Base-by-base conservation (phyloP, 2,329 filamentous ascomycete species). In the Hymenoscyphus albidus region DNA sequence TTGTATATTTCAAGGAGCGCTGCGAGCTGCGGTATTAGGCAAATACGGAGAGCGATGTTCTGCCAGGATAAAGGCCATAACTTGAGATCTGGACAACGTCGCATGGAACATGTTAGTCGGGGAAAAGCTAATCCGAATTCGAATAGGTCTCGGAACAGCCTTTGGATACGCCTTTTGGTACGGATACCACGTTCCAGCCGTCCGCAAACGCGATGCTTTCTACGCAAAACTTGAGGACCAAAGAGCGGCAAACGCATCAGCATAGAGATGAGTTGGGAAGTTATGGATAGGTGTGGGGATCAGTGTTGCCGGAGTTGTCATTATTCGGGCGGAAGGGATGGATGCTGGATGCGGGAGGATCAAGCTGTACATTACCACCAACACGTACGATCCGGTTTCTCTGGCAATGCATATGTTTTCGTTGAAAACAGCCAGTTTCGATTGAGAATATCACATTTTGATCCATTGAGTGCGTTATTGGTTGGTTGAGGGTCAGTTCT, bases 121-220 rank as follows among this genome's bases (percentile, higher is more conserved):
- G 22, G 2, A 32, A 14, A 61, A 35, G 42, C 42, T 61, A 35
- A 61, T 40, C 18, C n/a, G n/a, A 3, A 57, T 13, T 22, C 40
- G 7, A 54, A 58, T 51, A 85, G 83, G 83, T 77, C 81, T 85
- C 75, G 83, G 83, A 72, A 76, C 79, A 67, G 75, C 81, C 64
- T 74, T 76, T 70, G 83, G 83, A 73, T 85, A 84, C 74, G 76
- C 77, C 71, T 85, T 79, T 77, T 85, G 83, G 83, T 74, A 75
- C 74, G 79, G 78, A 65, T 78, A 78, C 70, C 81, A 83, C 70
- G 71, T 78, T 57, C 77, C 77, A 64, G 71, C 74, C 5, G 75
- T 79, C 66, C 76, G 75, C 67, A 70, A 71, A 62, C 77, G 78
- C 64, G 78, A 80, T 73, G 63, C 67, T 12, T 79, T 72, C 74